Evolutionary conservation across 345 rosid genomes (phyloP).

Genomic region (Aquilaria sinensis): DNA sequence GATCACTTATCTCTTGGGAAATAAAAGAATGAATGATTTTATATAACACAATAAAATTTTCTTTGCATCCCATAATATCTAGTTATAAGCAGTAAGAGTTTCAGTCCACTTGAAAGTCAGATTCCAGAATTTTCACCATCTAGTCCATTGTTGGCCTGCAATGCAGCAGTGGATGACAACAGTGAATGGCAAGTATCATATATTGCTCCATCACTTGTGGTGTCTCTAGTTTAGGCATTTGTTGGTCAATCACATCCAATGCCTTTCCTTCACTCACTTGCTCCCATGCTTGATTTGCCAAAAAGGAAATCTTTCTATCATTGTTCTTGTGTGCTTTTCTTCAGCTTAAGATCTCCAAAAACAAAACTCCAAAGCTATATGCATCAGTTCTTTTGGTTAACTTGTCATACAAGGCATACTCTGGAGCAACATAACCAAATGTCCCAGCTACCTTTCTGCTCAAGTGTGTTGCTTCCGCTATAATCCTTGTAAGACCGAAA

Average conservation of each 20-base stretch:
- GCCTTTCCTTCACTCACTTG: constrained; percentile 29
- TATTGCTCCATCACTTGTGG: constrained; percentile 26
- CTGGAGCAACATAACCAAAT: constrained; percentile 41
- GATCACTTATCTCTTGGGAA: too few species aligned
- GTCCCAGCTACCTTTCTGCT: constrained; percentile 39
- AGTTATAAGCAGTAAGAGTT: too few species aligned
- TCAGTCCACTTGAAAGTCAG: background rate
- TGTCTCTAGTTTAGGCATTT: constrained; percentile 18
- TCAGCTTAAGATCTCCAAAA: constrained; percentile 41
- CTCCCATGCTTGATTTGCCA: constrained; percentile 38
- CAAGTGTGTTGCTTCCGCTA: constrained; percentile 31
- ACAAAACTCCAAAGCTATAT: constrained; percentile 34
- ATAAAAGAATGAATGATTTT: too few species aligned
- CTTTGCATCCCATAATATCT: too few species aligned
- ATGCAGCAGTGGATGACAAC: constrained; percentile 27
- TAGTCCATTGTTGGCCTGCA: constrained; percentile 41
- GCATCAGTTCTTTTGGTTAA: constrained; percentile 34
- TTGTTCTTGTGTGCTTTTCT: constrained; percentile 23
- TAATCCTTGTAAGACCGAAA: constrained; percentile 43
- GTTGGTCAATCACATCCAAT: constrained; percentile 25
- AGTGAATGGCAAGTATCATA: constrained; percentile 26
- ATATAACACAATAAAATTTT: too few species aligned
- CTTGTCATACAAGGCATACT: constrained; percentile 38
- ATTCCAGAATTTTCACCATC: constrained; percentile 28
- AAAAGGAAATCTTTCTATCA: constrained; percentile 17